Evolutionary conservation across 1,284 basidiomycete genomes (phyloP), one percentile per base, ranked within the genome.

Genomic region (Lignosus rhinocerotis): DNA sequence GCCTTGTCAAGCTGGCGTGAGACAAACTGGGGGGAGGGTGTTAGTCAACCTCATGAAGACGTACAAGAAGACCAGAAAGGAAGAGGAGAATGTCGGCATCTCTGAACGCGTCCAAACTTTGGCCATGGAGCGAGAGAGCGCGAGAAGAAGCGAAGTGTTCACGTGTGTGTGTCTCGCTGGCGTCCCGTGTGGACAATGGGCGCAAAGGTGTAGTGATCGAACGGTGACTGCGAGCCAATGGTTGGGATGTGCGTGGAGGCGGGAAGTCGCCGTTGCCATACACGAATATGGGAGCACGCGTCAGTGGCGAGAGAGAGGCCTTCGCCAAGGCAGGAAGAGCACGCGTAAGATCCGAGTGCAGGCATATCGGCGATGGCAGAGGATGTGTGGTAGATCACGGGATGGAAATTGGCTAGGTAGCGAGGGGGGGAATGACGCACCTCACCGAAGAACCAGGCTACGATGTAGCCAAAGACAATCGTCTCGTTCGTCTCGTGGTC

Each of bases 381-480:
- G 17, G 6, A 34, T 39, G 50, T 39, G 39, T 25, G 25, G 25
- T 51, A 51, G 21, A 42, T 51, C 25, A 38, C 14, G 38, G 38
- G 6, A 42, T 9, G 25, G 38, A 51, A 10, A 39, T 11, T 25
- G 39, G 10, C 9, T 10, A 19, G 17, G 36, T n/a, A 60, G 47
- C 31, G 42, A 54, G 39, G 38, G 25, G 25, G 25, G 39, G 38
- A 52, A 57, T 51, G 58, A 76, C 87, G 65, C 63, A 94, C 93
- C 80, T 98, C 96, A 68, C 96, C 96, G 25, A 99, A 83, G 81
- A 99, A 98, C 96, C 96, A 99, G n/a, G 96, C 94, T 53, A 96
- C 92, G 62, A 99, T 87, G 76, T 99, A 98, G n/a, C 96, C 96
- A 76, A 98, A 96, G 58, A 98, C 81, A 70, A 99, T 94, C n/a